Conservation (phyloP, 306 rosid genomes). For the Cucumis cinereus region DNA sequence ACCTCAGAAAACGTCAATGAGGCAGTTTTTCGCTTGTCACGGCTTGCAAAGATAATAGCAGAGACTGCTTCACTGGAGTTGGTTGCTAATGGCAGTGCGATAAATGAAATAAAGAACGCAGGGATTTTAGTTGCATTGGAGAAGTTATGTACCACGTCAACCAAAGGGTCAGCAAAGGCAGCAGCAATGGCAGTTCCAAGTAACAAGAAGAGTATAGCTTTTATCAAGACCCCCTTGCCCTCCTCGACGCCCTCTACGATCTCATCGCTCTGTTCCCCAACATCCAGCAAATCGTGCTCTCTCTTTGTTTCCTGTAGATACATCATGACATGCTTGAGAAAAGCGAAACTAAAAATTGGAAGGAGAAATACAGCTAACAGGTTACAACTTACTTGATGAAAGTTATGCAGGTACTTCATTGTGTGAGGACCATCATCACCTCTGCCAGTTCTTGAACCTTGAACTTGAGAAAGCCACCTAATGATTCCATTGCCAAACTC, state of each 20-base stretch:
- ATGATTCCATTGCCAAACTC: conserved; percentile 52
- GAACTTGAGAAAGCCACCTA: conserved; percentile 49
- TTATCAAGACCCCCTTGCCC: conserved; percentile 28
- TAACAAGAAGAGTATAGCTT: conserved; percentile 49
- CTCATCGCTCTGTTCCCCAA: conserved; percentile 33
- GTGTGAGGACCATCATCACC: conserved; percentile 40
- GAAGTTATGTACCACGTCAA: conserved; percentile 77
- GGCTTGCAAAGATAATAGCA: conserved; percentile 77
- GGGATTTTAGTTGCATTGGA: conserved; percentile 86
- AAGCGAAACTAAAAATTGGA: background rate
- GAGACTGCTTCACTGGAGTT: conserved; percentile 91
- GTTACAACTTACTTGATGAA: conserved; percentile 36
- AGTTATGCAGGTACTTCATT: conserved; percentile 27
- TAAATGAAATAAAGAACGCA: conserved; percentile 87
- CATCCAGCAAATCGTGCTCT: conserved; percentile 57
- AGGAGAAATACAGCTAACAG: background rate
- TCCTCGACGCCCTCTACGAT: conserved; percentile 23
- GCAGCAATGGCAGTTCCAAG: conserved; percentile 75
- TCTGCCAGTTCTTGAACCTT: conserved; percentile 15
- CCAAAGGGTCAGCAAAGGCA: conserved; percentile 75
- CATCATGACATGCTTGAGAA: background rate
- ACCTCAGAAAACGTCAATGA: conserved; percentile 93
- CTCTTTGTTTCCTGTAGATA: conserved; percentile 50
- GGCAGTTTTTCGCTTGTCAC: conserved; percentile 66
- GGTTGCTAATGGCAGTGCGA: conserved; percentile 73